Percentiles rank a stretch among this genome's conserved stretches.
phyloP scores from a whole-genome alignment of 768 basidiomycete genomes.

The Agrocybe pediades region DNA sequence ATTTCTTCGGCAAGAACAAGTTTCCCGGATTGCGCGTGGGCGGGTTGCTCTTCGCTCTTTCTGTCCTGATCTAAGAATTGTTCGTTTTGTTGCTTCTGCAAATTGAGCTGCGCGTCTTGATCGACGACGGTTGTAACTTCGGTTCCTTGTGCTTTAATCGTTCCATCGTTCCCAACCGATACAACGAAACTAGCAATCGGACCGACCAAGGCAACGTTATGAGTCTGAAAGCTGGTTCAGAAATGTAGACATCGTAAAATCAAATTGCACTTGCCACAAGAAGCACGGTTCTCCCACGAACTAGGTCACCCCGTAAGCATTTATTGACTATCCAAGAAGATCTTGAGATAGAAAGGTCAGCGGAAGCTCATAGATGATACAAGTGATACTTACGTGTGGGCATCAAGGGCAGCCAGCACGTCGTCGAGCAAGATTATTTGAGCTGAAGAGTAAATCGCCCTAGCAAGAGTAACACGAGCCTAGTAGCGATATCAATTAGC shows the following conservation, averaged over 20 bases:
- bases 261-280: conserved; percentile 53
- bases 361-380: not conserved
- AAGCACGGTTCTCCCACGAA: conserved; percentile 74
- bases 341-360: conserved; percentile 48
- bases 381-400: conserved; percentile 23
- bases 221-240: conserved; percentile 28
- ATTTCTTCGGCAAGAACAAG: conserved; percentile 65
- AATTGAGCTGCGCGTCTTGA: conserved; percentile 35
- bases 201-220: conserved; percentile 47
- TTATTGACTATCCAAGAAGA: conserved; percentile 80
- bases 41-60: conserved; percentile 7
- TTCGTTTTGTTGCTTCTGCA: conserved; percentile 29
- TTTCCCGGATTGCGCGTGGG: conserved; percentile 39
- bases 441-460: conserved; percentile 52
- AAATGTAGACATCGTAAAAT: not conserved
- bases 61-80: conserved; percentile 24
- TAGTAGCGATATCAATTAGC: conserved; percentile 24
- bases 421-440: conserved; percentile 74
- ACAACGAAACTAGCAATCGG: conserved; percentile 58
- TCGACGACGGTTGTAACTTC: conserved; percentile 36
- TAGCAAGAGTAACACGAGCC: conserved; percentile 49
- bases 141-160: conserved; percentile 41
- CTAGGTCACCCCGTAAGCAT: conserved; percentile 76
- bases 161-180: conserved; percentile 52
- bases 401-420: conserved; percentile 66